Evolutionary conservation across 2,329 filamentous ascomycete species (phyloP).

Genomic region (Atkinsonella texensis): DNA sequence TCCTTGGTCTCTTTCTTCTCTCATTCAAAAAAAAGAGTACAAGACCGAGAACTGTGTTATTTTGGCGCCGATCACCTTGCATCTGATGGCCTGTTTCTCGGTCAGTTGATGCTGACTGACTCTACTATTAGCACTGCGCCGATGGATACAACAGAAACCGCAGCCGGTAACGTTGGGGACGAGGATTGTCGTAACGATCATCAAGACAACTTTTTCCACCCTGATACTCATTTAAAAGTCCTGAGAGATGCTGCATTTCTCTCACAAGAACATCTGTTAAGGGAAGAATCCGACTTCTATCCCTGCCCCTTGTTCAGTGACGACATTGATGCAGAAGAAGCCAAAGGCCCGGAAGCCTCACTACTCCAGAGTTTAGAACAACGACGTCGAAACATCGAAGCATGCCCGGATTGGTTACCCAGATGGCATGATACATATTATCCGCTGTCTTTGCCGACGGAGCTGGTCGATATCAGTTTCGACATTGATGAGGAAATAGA

Average conservation of each 20-base stretch:
- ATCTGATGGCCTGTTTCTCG: too few relatives aligned
- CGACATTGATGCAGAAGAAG: neutral
- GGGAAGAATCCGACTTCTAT: neutral
- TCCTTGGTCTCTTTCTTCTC: too few relatives aligned
- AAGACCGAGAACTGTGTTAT: too few relatives aligned
- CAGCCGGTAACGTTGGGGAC: slow-evolving; percentile 13
- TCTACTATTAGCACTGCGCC: too few relatives aligned
- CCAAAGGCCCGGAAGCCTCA: neutral
- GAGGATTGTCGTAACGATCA: slow-evolving; percentile 17
- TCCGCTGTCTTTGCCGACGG: neutral
- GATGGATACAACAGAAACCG: neutral
- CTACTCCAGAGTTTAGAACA: neutral
- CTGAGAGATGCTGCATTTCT: slow-evolving; percentile 7
- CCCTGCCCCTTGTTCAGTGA: neutral
- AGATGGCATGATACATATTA: slow-evolving; percentile 1
- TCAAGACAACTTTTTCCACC: slow-evolving; percentile 14
- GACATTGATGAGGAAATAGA: slow-evolving; percentile 1
- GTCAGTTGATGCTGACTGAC: neutral
- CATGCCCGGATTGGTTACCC: neutral
- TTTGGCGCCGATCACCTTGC: too few relatives aligned
- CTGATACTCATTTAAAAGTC: slow-evolving; percentile 11
- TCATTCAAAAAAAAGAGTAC: too few relatives aligned
- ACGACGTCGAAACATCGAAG: neutral
- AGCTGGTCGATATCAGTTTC: neutral
- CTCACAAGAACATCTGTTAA: neutral